Evolutionary conservation across 2,329 filamentous ascomycete genomes (phyloP), one percentile per base, ranked within the genome.

Genomic region (Ceratocystis alfenasii): DNA sequence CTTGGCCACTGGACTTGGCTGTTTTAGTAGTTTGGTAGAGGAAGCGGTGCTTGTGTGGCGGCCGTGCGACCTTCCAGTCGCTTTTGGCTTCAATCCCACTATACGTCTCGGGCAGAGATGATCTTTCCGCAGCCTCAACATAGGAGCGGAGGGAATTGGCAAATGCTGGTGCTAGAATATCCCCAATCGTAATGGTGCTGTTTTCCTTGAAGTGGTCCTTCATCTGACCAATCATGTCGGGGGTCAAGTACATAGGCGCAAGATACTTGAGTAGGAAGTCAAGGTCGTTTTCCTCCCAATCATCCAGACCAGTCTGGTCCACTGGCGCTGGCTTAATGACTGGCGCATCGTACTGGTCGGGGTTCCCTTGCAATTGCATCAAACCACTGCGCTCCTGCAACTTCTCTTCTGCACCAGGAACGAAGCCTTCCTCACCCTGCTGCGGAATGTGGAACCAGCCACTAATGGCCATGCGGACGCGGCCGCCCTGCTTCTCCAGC

Each of bases 381-480:
- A 97, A 81, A 71, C 91, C 92, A 75, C 92, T 97, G 75, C 90
- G 90, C 74, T 90, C 87, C 12, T 89, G 90, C 69, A 95, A 84
- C 73, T 87, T 88, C 78, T 95, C 90, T 75, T 97, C 93, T 65
- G 94, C 81, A 3, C 93, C 94, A 73, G 88, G 80, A 70, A 95
- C 85, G 71, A 88, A 99, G 55, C 94, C 94, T 30, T 95, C 90
- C 75, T 99, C 94, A 66, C 93, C 93, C 70, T 89, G 78, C 76
- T 99, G 94, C 0, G 94, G 94, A 69, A 99, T 97, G 76, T 99
- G 94, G 75, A 95, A 99, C 94, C 94, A 99, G 64, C 94, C 94
- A 73, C 90, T 96, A 73, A 99, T 96, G 63, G 94, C 94, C 93
- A 99, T 97, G 70, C 94, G 87, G 62, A 96, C 85, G 61, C 90